Evolutionary conservation across 257 asterid species (phyloP).

Genomic region (Solanum virginianum): DNA sequence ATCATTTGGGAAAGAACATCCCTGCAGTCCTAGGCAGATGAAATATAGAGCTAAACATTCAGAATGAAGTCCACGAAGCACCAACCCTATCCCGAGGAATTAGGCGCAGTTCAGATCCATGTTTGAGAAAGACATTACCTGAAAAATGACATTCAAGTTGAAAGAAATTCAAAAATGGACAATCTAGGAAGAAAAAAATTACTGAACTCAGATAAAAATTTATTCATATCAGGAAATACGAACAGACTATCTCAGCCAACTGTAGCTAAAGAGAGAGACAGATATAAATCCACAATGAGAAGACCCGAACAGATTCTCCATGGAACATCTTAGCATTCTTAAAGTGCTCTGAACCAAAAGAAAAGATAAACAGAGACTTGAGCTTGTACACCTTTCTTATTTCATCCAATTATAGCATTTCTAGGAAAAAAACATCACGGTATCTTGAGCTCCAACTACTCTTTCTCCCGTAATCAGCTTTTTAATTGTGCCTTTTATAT

Average conservation of each 20-base stretch:
- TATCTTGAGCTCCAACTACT: background rate
- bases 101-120: slow-evolving; percentile 77
- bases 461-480: background rate
- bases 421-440: background rate
- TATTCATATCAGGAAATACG: background rate
- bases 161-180: background rate
- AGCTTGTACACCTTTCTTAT: too few relatives aligned
- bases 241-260: background rate
- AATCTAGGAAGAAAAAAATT: background rate
- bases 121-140: slow-evolving; percentile 90
- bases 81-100: slow-evolving; percentile 93
- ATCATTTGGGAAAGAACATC: background rate
- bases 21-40: background rate
- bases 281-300: background rate
- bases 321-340: background rate
- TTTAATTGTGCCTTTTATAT: too few relatives aligned
- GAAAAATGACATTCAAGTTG: slow-evolving; percentile 3
- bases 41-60: background rate
- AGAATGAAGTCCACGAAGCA: slow-evolving; percentile 4
- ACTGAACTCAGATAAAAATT: background rate
- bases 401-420: too few relatives aligned
- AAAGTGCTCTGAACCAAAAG: background rate
- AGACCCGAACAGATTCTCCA: background rate
- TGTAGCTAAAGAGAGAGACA: background rate
- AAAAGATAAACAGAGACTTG: background rate